Conservation (phyloP, 495 filamentous ascomycete genomes). For the Aspergillus diversus region DNA sequence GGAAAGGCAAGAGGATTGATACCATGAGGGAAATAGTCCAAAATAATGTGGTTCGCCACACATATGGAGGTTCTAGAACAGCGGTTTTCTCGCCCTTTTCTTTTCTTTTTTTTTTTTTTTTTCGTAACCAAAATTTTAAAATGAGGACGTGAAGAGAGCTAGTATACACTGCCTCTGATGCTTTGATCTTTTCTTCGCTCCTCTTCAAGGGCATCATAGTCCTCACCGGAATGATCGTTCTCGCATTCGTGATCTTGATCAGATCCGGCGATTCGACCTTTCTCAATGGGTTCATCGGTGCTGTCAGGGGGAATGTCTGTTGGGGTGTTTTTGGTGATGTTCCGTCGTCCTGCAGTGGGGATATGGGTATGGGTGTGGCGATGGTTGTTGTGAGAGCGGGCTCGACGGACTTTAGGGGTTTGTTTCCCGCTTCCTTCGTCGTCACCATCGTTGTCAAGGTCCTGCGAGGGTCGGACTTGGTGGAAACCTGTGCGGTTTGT, state of each 20-base stretch:
- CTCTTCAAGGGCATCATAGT: constrained; percentile 30
- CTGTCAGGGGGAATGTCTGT: not conserved
- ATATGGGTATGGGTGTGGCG: constrained; percentile 29
- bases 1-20: not conserved
- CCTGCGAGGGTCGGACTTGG: constrained; percentile 34
- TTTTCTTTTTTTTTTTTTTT: not conserved
- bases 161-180: constrained; percentile 45
- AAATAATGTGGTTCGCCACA: too few species aligned
- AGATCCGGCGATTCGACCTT: not conserved
- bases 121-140: not conserved
- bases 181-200: constrained; percentile 41
- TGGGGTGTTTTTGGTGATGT: constrained; percentile 6
- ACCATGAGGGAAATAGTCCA: not conserved
- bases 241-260: constrained; percentile 19
- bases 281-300: not conserved
- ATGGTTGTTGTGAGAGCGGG: constrained; percentile 33
- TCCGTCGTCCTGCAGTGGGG: constrained; percentile 8
- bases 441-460: constrained; percentile 53
- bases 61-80: too few species aligned
- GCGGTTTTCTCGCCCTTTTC: not conserved
- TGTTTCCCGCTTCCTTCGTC: constrained; percentile 51
- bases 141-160: constrained; percentile 8
- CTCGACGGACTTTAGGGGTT: constrained; percentile 28
- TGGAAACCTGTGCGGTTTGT: constrained; percentile 19
- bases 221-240: constrained; percentile 14